A percentile compares a stretch with the other conserved stretches of the same genome.
phyloP scores from a whole-genome alignment of 768 basidiomycete species.

The Pulveroboletus sp. region DNA sequence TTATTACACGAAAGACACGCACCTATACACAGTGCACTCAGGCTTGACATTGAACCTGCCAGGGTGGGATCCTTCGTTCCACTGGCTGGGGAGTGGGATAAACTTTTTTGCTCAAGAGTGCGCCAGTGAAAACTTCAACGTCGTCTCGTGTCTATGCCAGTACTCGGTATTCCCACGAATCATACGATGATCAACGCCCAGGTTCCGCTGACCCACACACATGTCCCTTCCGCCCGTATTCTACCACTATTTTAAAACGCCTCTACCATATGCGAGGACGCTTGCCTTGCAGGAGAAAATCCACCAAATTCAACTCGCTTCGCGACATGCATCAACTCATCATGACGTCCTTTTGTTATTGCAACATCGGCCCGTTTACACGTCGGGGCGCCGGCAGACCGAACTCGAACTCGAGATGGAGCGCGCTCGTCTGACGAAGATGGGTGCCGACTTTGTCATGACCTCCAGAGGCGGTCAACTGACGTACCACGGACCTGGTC shows the following conservation, averaged over 20 bases:
- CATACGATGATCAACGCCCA: not conserved
- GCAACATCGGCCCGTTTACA: conserved; percentile 93
- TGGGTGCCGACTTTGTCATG: conserved; percentile 86
- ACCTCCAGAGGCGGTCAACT: conserved; percentile 88
- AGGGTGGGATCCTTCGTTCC: no score
- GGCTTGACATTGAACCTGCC: no score
- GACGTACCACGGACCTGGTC: conserved; percentile 97
- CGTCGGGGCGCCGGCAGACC: conserved; percentile 85
- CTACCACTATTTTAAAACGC: conserved; percentile 76
- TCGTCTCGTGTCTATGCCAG: no score
- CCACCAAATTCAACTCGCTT: conserved; percentile 60
- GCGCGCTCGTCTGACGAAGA: conserved; percentile 55
- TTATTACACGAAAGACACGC: no score
- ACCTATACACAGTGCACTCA: no score
- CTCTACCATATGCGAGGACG: conserved; percentile 71
- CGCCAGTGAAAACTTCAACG: no score
- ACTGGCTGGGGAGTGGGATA: no score
- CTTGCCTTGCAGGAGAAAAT: conserved; percentile 70
- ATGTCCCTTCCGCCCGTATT: conserved; percentile 57
- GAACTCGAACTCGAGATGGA: conserved; percentile 59
- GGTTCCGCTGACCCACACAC: not conserved
- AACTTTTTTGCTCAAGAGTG: no score
- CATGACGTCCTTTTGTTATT: conserved; percentile 73
- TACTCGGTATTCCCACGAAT: not conserved
- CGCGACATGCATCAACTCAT: conserved; percentile 47